phyloP scores from a whole-genome alignment of 345 rosid species.

The Garcia nutans region DNA sequence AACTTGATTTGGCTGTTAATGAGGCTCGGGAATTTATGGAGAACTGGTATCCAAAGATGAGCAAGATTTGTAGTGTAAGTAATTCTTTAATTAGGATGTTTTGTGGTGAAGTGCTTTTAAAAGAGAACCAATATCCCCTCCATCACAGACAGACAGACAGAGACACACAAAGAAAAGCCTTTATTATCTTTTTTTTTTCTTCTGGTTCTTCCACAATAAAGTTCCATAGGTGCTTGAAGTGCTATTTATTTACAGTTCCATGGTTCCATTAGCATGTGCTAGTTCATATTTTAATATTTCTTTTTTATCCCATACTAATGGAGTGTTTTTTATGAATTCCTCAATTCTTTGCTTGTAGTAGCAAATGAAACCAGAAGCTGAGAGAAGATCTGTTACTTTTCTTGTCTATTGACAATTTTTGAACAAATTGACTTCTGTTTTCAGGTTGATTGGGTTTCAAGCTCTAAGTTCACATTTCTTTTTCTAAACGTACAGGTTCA shows the following conservation, averaged over 20 bases:
- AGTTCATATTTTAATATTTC: background rate
- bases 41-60: slow-evolving; percentile 66
- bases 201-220: background rate
- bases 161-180: background rate
- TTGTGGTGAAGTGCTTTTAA: slow-evolving; percentile 9
- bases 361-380: background rate
- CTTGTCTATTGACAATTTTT: background rate
- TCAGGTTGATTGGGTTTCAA: background rate
- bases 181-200: background rate
- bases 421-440: background rate
- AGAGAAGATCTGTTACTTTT: background rate
- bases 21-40: slow-evolving; percentile 78
- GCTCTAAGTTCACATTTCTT: slow-evolving; percentile 5
- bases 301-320: background rate
- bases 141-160: background rate
- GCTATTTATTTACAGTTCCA: background rate
- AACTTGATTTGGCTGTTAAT: slow-evolving; percentile 64
- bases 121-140: background rate
- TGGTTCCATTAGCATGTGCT: background rate
- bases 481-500: slow-evolving; percentile 48
- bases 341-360: background rate
- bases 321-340: background rate
- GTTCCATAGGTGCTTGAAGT: background rate
- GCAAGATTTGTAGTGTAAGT: slow-evolving; percentile 80
- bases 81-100: slow-evolving; percentile 1